Evolutionary conservation across 1,284 basidiomycete genomes (phyloP).

Genomic region (Pterulicium gracile): DNA sequence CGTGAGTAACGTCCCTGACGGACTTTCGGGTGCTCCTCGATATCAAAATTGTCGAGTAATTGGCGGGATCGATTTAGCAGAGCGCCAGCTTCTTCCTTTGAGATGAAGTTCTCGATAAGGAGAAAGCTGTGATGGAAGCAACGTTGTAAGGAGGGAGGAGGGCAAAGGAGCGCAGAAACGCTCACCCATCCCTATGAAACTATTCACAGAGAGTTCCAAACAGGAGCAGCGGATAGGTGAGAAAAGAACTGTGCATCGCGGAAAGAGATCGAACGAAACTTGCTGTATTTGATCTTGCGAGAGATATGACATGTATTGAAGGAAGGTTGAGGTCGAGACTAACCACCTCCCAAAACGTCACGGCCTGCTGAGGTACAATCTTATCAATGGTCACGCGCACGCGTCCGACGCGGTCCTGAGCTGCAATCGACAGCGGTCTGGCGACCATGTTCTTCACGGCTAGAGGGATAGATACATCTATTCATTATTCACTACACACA

Average conservation of each 20-base stretch:
- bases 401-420: too few species aligned
- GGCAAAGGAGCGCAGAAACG: constrained; percentile 5
- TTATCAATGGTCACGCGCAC: too few species aligned
- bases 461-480: too few species aligned
- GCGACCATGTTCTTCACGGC: too few species aligned
- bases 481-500: too few species aligned
- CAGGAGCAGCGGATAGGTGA: too few species aligned
- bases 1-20: constrained; percentile 42
- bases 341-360: too few species aligned
- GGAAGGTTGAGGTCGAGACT: too few species aligned
- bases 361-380: too few species aligned
- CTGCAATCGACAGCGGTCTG: too few species aligned
- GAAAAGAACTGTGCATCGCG: not conserved
- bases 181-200: constrained; percentile 41
- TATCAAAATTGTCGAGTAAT: constrained; percentile 66
- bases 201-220: too few species aligned
- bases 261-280: constrained; percentile 18
- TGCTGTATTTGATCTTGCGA: constrained; percentile 40
- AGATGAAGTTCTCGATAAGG: constrained; percentile 66
- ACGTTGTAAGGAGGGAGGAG: not conserved
- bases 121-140: constrained; percentile 50
- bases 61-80: constrained; percentile 64
- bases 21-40: constrained; percentile 54
- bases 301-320: constrained; percentile 23
- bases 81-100: constrained; percentile 40